Base-by-base conservation (phyloP, 2,329 filamentous ascomycete genomes). In the Aspergillus tanneri region DNA sequence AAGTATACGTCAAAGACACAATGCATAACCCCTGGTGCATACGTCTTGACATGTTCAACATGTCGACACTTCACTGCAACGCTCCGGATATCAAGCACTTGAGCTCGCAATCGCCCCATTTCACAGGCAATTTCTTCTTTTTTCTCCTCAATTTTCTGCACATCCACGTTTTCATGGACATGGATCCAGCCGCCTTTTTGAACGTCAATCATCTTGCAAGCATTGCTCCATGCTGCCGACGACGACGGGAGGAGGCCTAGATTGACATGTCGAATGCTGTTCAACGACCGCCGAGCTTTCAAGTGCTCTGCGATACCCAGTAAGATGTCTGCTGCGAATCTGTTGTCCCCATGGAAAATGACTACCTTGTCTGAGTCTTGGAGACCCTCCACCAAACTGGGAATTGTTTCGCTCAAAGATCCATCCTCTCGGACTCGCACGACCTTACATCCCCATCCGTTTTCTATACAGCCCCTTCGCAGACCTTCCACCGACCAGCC, bases 401-500 rank as follows among this genome's bases (percentile, higher is more conserved):
- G 43, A 14, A 67, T 28, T 1, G 53, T 36, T 12, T 37, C 34
- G 12, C 50, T 58, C 36, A 58, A 30, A 35, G 39, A 53, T 2
- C 65, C 62, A 16, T 78, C 62, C 0, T 77, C 73, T 0, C 48
- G 43, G 12, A 73, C 54, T 22, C 45, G 54, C 25, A 88, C 68
- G 11, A 88, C 76, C 47, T 71, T 74, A 7, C 85, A 80, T 0
- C 64, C 68, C 84, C 86, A 90, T 30, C 80, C 78, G 63, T 91
- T 91, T 23, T 70, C 81, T 36, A 75, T 61, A 22, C 91, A 88
- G 18, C 90, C 92, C 56, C 88, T 81, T 21, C 84, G 77, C 63
- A 97, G 68, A 0, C 88, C 90, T 72, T 96, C 90, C 25, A 95
- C 80, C 56, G 85, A 90, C 85, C 91, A 88, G 0, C 86, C 85